A percentile compares a stretch with the other conserved stretches of the same genome.
phyloP scores from a whole-genome alignment of 2,329 filamentous ascomycete genomes.

The Sphaerulina populicola region DNA sequence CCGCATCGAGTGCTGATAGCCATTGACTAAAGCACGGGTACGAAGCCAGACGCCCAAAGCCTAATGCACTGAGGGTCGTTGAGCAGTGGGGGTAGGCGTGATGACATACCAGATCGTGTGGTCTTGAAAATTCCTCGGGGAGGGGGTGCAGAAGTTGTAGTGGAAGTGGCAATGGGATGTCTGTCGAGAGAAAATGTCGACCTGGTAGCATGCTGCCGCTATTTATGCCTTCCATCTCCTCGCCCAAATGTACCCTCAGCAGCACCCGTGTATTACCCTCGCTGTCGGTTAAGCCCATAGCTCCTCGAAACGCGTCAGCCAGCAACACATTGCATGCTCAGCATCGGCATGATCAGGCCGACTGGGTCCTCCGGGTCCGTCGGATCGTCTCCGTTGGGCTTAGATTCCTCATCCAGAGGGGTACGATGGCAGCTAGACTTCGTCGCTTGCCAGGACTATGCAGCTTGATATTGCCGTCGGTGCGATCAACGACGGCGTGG shows the following conservation, averaged over 20 bases:
- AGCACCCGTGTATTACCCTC: conserved; percentile 8
- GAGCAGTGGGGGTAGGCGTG: not conserved
- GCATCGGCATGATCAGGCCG: conserved; percentile 31
- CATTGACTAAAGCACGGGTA: conserved; percentile 3
- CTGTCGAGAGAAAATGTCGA: conserved; percentile 10
- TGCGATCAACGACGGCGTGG: conserved; percentile 35
- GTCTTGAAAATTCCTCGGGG: not conserved
- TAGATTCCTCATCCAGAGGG: conserved; percentile 30
- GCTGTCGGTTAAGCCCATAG: conserved; percentile 14
- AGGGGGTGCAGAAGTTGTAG: not conserved
- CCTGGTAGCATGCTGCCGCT: conserved; percentile 17
- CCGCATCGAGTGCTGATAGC: conserved; percentile 1
- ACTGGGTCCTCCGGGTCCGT: conserved; percentile 39
- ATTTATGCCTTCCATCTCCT: conserved; percentile 28
- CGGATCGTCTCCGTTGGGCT: conserved; percentile 38
- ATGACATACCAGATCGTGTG: conserved; percentile 15
- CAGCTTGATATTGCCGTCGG: conserved; percentile 22
- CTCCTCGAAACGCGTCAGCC: conserved; percentile 13
- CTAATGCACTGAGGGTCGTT: not conserved
- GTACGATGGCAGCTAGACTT: conserved; percentile 24
- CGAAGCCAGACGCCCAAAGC: not conserved
- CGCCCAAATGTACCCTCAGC: conserved; percentile 3
- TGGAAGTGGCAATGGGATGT: conserved; percentile 18
- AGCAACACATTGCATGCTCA: conserved; percentile 13
- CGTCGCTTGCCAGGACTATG: conserved; percentile 20